A percentile compares a stretch with the other conserved stretches of the same genome.
Evolutionary conservation across 805 yeast genomes (phyloP).

Genomic region (Ogataea methylovora): DNA sequence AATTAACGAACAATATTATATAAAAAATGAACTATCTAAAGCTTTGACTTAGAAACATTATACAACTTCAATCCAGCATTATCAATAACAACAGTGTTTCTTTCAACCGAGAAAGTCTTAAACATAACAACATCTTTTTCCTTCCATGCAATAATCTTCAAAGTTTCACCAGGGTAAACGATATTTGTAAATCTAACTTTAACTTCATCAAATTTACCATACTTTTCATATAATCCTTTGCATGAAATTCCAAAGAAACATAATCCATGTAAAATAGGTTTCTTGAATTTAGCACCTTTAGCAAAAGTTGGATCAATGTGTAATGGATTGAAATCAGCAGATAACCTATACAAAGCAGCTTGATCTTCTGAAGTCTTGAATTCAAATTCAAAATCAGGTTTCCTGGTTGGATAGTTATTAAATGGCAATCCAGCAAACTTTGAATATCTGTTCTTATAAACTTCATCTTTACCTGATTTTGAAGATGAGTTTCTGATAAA

Average conservation of each 20-base stretch:
- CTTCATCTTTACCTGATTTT: slow-evolving; percentile 40
- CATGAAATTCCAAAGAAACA: slow-evolving; percentile 79
- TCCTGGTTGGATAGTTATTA: slow-evolving; percentile 45
- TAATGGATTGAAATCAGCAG: slow-evolving; percentile 92
- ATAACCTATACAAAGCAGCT: slow-evolving; percentile 84
- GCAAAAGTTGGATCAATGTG: slow-evolving; percentile 94
- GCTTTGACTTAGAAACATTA: slow-evolving; percentile 12
- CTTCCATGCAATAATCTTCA: slow-evolving; percentile 81
- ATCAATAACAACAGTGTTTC: slow-evolving; percentile 71
- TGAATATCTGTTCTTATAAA: slow-evolving; percentile 36
- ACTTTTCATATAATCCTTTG: slow-evolving; percentile 69
- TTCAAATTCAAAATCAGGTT: slow-evolving; percentile 60
- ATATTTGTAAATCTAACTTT: slow-evolving; percentile 87
- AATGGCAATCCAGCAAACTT: slow-evolving; percentile 58
- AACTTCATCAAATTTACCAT: slow-evolving; percentile 74
- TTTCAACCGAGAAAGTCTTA: slow-evolving; percentile 76
- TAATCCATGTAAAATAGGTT: slow-evolving; percentile 90
- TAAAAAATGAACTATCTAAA: slow-evolving; percentile 12
- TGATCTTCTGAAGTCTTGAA: slow-evolving; percentile 59
- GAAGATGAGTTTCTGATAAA: slow-evolving; percentile 74
- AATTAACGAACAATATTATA: too few species aligned
- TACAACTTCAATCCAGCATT: slow-evolving; percentile 74
- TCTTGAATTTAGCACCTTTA: slow-evolving; percentile 72
- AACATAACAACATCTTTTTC: slow-evolving; percentile 62
- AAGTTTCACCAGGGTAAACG: slow-evolving; percentile 91